Evolutionary conservation across 2,329 filamentous ascomycete species (phyloP).

Genomic region (Fusarium sacchari): DNA sequence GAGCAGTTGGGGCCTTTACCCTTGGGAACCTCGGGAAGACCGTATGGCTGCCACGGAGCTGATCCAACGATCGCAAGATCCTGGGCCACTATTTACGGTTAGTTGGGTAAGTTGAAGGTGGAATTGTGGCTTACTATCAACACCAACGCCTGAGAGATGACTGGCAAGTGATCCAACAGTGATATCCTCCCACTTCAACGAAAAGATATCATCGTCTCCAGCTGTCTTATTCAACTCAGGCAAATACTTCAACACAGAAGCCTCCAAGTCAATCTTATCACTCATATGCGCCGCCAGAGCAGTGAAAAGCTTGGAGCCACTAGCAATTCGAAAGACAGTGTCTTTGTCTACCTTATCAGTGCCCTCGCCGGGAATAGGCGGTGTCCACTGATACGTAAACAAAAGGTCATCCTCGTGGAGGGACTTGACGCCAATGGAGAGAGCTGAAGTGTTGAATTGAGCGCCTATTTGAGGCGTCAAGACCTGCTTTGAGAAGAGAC

Average conservation of each 20-base stretch:
- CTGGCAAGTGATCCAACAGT: conserved; percentile 57
- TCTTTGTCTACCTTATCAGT: conserved; percentile 43
- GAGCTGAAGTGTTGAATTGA: conserved; percentile 46
- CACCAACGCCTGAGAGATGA: conserved; percentile 57
- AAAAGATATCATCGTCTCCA: conserved; percentile 44
- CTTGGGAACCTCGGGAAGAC: conserved; percentile 46
- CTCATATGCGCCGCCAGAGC: conserved; percentile 47
- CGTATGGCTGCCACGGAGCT: conserved; percentile 44
- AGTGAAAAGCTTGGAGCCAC: conserved; percentile 49
- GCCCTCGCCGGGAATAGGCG: conserved; percentile 43
- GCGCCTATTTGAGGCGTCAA: conserved; percentile 43
- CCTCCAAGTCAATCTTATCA: conserved; percentile 49
- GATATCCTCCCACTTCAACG: conserved; percentile 58
- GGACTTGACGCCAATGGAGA: conserved; percentile 55
- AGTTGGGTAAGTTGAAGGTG: fast-evolving
- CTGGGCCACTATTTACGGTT: conserved; percentile 43
- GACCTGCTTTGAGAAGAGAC: conserved; percentile 29
- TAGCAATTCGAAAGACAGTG: conserved; percentile 50
- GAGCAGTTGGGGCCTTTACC: conserved; percentile 47
- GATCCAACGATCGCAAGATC: conserved; percentile 46
- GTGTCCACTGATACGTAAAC: conserved; percentile 55
- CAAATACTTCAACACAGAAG: conserved; percentile 57
- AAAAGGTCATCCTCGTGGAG: conserved; percentile 52
- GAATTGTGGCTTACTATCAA: conserved; percentile 45
- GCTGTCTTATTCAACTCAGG: conserved; percentile 48